phyloP scores from a whole-genome alignment of 495 filamentous ascomycete species.

The Aspergillus diversus region DNA sequence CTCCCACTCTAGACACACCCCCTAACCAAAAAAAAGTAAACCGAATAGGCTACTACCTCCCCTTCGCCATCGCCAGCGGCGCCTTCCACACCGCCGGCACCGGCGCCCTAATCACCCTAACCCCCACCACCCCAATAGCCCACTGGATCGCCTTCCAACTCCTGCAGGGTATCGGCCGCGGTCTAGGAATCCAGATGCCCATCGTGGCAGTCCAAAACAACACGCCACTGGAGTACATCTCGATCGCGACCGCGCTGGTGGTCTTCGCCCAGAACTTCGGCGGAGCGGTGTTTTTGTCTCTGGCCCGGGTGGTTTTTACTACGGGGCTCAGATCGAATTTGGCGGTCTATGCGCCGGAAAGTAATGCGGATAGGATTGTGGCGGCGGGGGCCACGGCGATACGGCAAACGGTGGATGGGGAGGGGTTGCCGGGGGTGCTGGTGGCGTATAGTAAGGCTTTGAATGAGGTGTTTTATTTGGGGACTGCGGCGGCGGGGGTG shows the following conservation, averaged over 20 bases:
- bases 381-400: conserved; percentile 69
- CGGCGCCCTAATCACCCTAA: conserved; percentile 68
- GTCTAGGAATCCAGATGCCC: conserved; percentile 67
- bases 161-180: conserved; percentile 68
- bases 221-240: conserved; percentile 62
- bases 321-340: conserved; percentile 66
- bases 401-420: conserved; percentile 45
- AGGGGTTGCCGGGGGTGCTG: conserved; percentile 59
- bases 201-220: conserved; percentile 72
- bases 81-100: conserved; percentile 65
- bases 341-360: conserved; percentile 49
- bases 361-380: conserved; percentile 55
- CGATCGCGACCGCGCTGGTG: conserved; percentile 66
- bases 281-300: conserved; percentile 72
- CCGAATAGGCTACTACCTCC: conserved; percentile 70
- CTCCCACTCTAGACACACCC: neutral
- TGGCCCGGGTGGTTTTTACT: conserved; percentile 75
- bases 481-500: conserved; percentile 54
- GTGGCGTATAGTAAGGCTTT: conserved; percentile 74
- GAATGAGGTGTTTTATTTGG: conserved; percentile 66
- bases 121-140: conserved; percentile 34
- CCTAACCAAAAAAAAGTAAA: neutral
- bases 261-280: conserved; percentile 72
- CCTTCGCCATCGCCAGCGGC: conserved; percentile 65
- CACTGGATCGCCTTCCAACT: conserved; percentile 79